Conservation (phyloP, 306 rosid genomes). For the Inga oerstediana region DNA sequence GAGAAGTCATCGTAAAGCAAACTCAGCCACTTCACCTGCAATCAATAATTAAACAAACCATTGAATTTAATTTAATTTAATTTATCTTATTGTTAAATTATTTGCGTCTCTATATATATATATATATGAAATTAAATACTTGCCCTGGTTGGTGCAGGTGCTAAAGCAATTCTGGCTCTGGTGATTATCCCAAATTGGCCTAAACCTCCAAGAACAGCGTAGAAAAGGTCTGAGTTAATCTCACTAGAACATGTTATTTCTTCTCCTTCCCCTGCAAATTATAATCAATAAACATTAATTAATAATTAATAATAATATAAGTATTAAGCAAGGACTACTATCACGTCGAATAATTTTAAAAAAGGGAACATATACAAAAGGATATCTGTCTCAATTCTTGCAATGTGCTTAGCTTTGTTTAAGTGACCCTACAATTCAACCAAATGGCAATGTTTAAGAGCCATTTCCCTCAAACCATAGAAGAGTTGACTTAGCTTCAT, state of each 20-base stretch:
- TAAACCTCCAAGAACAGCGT: constrained; percentile 81
- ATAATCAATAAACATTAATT: background rate
- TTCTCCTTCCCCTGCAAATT: constrained; percentile 47
- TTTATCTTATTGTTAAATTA: no score
- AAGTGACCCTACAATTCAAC: background rate
- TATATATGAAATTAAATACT: background rate
- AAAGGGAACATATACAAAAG: background rate
- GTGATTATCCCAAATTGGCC: constrained; percentile 92
- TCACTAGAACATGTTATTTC: constrained; percentile 61
- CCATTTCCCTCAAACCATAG: background rate
- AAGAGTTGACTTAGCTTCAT: background rate
- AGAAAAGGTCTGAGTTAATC: constrained; percentile 56
- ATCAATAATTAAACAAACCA: background rate
- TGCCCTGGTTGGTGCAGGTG: constrained; percentile 70
- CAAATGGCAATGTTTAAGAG: background rate
- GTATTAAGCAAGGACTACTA: background rate
- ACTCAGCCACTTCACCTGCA: constrained; percentile 77
- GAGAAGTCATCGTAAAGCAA: constrained; percentile 66
- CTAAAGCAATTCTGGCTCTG: constrained; percentile 82
- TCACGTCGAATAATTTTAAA: background rate
- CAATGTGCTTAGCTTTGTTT: background rate
- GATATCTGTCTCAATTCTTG: background rate
- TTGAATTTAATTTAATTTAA: background rate
- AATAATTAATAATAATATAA: background rate
- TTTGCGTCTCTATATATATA: background rate